Base-by-base conservation (phyloP, 129 eudicot genomes). In the Flaveria bidentis region DNA sequence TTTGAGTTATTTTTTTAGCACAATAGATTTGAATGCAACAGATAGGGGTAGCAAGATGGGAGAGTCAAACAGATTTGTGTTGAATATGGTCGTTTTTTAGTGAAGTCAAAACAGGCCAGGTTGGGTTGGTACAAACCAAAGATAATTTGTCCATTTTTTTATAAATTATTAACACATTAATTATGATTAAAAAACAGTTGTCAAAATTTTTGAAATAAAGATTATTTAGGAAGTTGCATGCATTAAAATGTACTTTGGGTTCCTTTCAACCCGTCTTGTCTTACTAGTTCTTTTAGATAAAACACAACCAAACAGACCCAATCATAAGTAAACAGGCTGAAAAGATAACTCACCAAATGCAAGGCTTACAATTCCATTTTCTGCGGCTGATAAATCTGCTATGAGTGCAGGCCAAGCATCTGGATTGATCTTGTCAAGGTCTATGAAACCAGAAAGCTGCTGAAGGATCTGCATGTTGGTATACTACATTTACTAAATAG, bases 371-470 rank as follows among this genome's bases (percentile, higher is more conserved):
- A 94, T 91, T 47, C 97, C 97, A 52, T 88, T 86, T 68, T 94
- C 98, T 69, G 92, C 96, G 17, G 97, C 85, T 72, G 97, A 83
- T 49, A 94, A 74, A 80, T 94, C 98, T 51, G 97, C 88, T 30
- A 83, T 85, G 44, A 94, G 93, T 80, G 98, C 96, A 68, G 98
- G 98, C 86, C 97, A 94, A 76, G 98, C 97, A 87, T 88, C 97
- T 46, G 89, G 93, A 78, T 91, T 67, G 60, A 94, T 91, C 83
- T 80, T 94, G 84, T 91, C 97, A 72, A 86, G 70, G 83, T 94
- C 98, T 65, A 94, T 94, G 87, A 88, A 94, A 71, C 98, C 98
- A 26, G 98, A 88, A 76, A 88, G 74, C 77, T 82, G 88, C 79
- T 89, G 93, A 80, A 94, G 81, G 61, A 74, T 71, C 98, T 94